Evolutionary conservation across 345 rosid genomes (phyloP), one percentile per base, ranked within the genome.

Genomic region (Geranium rotundifolium): DNA sequence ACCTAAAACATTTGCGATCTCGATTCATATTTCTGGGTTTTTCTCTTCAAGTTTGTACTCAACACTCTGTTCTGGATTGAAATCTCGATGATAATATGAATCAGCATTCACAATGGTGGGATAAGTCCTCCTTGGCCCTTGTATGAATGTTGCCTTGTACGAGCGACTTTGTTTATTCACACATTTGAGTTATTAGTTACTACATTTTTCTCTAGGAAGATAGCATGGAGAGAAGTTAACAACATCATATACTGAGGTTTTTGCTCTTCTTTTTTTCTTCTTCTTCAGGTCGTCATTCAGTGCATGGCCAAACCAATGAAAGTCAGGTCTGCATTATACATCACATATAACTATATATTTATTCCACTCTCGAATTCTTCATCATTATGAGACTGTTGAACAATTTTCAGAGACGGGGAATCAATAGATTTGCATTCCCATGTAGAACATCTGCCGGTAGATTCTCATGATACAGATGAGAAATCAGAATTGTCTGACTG

Each of bases 231-330:
- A 46, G 52, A 34, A 16, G 52, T 46, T 46, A 46, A 12, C 1
- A 46, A 46, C 52, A 7, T 46, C 52, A 7, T 9, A 12, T 10
- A 7, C 1, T 9, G 12, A 46, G 12, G 52, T 23, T 23, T 23
- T 23, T 23, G 27, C 27, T 23, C n/a, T n/a, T n/a, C n/a, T 23
- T 0, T 52, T 23, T 23, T 23, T 23, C 23, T 60, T 60, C 30
- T 4, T 70, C 60, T 75, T 58, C 84, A 85, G 91, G 77, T 83
- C 66, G 81, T 69, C 73, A 66, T 81, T 69, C 85, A 73, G 60
- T 85, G 86, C 76, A 61, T 78, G 57, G 69, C 75, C 59, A 79
- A 83, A 55, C 76, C 63, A 72, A 63, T 63, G 20, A 77, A 77
- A 67, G 62, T 66, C 82, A 77, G 90, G 87, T 82, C 66, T 63